A percentile compares a stretch with the other conserved stretches of the same genome.
These are phyloP conservation scores for Diaporthe capsici DNA, from an alignment of 2,329 filamentous ascomycete species.

Conservation along the genomic window DNA sequence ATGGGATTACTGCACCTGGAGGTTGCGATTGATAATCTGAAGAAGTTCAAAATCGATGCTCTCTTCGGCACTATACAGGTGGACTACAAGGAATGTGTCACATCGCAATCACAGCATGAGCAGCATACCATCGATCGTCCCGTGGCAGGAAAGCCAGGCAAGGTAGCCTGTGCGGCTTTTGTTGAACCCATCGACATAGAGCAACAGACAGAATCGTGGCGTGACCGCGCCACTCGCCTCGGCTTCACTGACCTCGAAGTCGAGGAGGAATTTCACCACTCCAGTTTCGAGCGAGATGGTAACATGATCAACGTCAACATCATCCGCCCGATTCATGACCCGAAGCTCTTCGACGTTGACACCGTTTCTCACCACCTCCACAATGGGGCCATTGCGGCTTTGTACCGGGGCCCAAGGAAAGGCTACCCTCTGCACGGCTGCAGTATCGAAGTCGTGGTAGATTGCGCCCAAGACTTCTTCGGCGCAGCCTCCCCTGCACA, in stretches of 20 bases:
- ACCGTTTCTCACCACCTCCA: conserved; percentile 73
- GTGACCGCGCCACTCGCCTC: conserved; percentile 36
- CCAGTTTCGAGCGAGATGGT: conserved; percentile 72
- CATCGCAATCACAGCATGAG: conserved; percentile 67
- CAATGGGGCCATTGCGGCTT: conserved; percentile 85
- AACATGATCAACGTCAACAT: conserved; percentile 75
- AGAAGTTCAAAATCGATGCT: conserved; percentile 89
- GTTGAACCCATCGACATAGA: conserved; percentile 71
- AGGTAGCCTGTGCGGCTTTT: conserved; percentile 79
- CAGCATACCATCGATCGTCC: conserved; percentile 81
- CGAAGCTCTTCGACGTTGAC: conserved; percentile 64
- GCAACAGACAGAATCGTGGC: conserved; percentile 43
- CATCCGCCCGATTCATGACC: conserved; percentile 64
- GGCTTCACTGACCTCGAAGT: conserved; percentile 33
- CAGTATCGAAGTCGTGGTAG: conserved; percentile 77
- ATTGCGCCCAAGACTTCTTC: conserved; percentile 75
- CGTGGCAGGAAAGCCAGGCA: conserved; percentile 84
- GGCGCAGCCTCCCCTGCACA: conserved; percentile 76
- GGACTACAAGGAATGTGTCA: conserved; percentile 90
- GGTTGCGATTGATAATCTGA: conserved; percentile 88
- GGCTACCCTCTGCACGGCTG: conserved; percentile 85
- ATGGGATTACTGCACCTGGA: conserved; percentile 98
- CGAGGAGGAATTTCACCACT: conserved; percentile 55
- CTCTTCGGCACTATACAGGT: conserved; percentile 93
- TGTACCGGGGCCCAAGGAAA: conserved; percentile 87